Conservation (phyloP, 371 early-diverging fungal species). For the Mucor circinelloides region DNA sequence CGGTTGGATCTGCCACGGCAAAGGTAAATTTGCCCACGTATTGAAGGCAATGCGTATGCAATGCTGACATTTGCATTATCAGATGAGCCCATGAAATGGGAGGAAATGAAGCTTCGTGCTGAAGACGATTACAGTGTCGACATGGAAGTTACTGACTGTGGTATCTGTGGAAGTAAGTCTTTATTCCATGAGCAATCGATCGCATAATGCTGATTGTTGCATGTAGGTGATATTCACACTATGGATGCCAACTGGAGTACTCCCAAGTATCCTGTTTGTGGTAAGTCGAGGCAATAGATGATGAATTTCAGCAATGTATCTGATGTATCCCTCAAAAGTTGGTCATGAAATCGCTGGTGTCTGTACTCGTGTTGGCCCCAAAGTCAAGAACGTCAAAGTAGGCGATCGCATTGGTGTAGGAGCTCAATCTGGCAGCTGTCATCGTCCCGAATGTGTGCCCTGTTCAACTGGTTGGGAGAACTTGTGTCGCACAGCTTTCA, state of each 20-base stretch:
- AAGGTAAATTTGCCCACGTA: constrained; percentile 9
- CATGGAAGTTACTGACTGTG: constrained; percentile 54
- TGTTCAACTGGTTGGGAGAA: constrained; percentile 30
- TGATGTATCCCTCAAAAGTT: neutral
- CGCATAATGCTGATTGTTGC: neutral
- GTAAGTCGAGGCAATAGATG: neutral
- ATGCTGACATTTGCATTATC: neutral
- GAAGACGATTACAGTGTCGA: constrained; percentile 56
- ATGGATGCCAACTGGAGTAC: constrained; percentile 34
- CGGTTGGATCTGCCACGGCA: constrained; percentile 25
- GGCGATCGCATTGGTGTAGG: constrained; percentile 79
- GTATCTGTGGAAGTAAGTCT: constrained; percentile 46
- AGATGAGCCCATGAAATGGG: constrained; percentile 13
- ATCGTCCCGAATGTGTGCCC: constrained; percentile 20
- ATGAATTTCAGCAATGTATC: neutral
- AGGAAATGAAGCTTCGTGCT: constrained; percentile 30
- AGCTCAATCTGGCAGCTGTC: constrained; percentile 57
- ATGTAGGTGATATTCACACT: constrained; percentile 55
- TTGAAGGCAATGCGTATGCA: neutral
- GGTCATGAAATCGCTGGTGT: constrained; percentile 66
- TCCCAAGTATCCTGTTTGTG: constrained; percentile 53
- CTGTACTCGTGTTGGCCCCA: constrained; percentile 51
- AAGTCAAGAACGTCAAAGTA: constrained; percentile 54
- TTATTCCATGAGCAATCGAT: neutral
- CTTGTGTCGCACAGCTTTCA: constrained; percentile 44